Base-by-base conservation (phyloP, 2,329 filamentous ascomycete species). In the Hymenoscyphus infarciens region DNA sequence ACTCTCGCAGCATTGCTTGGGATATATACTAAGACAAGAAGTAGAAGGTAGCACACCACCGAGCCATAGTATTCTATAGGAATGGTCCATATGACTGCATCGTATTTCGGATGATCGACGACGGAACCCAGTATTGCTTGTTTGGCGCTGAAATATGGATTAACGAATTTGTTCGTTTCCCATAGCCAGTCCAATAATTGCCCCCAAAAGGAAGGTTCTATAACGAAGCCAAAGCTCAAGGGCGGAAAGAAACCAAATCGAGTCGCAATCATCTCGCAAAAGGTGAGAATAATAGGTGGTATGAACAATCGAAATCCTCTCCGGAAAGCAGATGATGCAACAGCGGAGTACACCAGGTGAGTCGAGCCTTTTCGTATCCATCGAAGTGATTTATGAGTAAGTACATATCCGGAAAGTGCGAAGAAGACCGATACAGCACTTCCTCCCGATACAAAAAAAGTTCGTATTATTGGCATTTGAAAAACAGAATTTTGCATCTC, bases 351-450 rank as follows among this genome's bases (percentile, higher is more conserved):
- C 59, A 76, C 75, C 19, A 71, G 70, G 27, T 74, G 73, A 33
- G 68, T 66, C 22, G 75, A 69, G 29, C 75, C 71, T 6, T 71
- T 69, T 59, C 77, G 76, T 1, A 79, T 74, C 39, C 72, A 71
- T 29, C 72, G 70, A 25, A 81, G 71, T 1, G 78, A 77, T 61
- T 77, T 77, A 64, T 76, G 73, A 1, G 79, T 77, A 25, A 81
- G 74, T 0, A 76, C 79, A 65, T 81, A 81, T 39, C 80, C 80
- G 1, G 79, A 81, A 35, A 82, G 75, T 61, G 79, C 75, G 69
- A 81, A 82, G 70, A 82, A 81, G 53, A 81, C 72, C 64, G 79
- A 76, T 1, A 81, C 79, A 72, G 79, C 78, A 15, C 78, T 74
- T n/a, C 76, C 75, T 16, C 79, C 79, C 25, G 77, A 76, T 52